Percentiles rank a stretch among this genome's conserved stretches.
Evolutionary conservation across 2,329 filamentous ascomycete genomes (phyloP).

Genomic region (Sarocladium oryzae): DNA sequence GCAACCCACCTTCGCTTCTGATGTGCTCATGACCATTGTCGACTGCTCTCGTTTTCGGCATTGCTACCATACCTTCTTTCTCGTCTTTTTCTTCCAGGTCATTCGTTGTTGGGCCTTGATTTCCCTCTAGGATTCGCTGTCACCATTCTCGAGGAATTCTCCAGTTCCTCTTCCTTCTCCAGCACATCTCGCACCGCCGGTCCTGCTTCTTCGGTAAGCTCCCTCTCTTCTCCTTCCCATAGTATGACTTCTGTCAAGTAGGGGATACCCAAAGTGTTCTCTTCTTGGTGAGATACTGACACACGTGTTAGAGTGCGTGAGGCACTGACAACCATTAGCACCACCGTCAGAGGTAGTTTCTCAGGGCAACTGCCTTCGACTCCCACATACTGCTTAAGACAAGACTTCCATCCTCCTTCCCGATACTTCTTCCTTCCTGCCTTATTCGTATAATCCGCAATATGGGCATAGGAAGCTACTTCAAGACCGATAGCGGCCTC

Average conservation of each 20-base stretch:
- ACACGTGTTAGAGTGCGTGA: not conserved
- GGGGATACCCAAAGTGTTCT: no score
- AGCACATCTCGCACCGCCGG: not conserved
- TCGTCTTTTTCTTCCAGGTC: no score
- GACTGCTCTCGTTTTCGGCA: not conserved
- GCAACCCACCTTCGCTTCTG: not conserved
- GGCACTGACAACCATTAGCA: not conserved
- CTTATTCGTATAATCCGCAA: not conserved
- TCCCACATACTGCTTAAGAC: not conserved
- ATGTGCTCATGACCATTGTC: not conserved
- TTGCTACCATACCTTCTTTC: not conserved
- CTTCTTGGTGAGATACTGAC: no score
- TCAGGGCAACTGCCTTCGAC: not conserved
- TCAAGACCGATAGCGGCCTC: conserved; percentile 38
- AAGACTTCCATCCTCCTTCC: no score
- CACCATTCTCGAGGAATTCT: not conserved
- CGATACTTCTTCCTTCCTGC: not conserved
- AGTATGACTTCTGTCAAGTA: no score
- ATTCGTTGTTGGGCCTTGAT: no score
- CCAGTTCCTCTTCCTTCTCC: not conserved
- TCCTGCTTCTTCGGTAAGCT: not conserved
- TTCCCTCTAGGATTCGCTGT: not conserved
- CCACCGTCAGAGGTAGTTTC: not conserved
- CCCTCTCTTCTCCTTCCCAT: not conserved
- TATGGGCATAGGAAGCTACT: conserved; percentile 55